Conservation (phyloP, 2,329 filamentous ascomycete species). For the Ambrosiella beaveri region DNA sequence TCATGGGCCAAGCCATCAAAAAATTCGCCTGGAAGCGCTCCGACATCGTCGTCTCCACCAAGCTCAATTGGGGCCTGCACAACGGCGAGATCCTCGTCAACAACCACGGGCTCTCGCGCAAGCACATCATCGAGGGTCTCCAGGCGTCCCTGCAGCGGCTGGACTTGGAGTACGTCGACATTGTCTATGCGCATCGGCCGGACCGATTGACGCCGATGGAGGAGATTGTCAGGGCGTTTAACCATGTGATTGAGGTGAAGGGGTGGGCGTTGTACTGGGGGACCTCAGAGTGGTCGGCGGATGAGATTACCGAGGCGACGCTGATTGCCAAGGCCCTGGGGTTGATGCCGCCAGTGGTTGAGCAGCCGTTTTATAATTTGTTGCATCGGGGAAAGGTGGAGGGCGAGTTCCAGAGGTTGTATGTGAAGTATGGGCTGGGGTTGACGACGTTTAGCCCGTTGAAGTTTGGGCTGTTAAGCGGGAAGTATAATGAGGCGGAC, state of each 20-base stretch:
- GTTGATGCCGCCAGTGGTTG: slow-evolving; percentile 45
- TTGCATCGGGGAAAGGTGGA: slow-evolving; percentile 44
- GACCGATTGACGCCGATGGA: slow-evolving; percentile 53
- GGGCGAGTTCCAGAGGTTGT: slow-evolving; percentile 43
- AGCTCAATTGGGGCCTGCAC: slow-evolving; percentile 46
- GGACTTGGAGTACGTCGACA: slow-evolving; percentile 43
- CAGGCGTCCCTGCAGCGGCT: slow-evolving; percentile 40
- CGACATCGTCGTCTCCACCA: slow-evolving; percentile 44
- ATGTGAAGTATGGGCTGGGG: slow-evolving; percentile 39
- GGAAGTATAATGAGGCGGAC: slow-evolving; percentile 45
- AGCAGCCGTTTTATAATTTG: slow-evolving; percentile 54
- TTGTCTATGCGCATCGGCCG: slow-evolving; percentile 52
- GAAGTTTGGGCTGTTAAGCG: slow-evolving; percentile 39
- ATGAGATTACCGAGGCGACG: slow-evolving; percentile 40
- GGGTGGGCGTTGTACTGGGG: slow-evolving; percentile 59
- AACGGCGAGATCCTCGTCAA: slow-evolving; percentile 46
- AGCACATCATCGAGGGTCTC: slow-evolving; percentile 52
- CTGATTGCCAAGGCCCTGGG: slow-evolving; percentile 40
- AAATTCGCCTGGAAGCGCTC: slow-evolving; percentile 44
- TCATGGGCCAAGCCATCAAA: slow-evolving; percentile 43
- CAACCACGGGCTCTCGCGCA: slow-evolving; percentile 49
- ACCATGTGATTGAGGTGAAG: slow-evolving; percentile 27
- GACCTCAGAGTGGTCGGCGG: slow-evolving; percentile 52
- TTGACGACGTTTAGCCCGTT: slow-evolving; percentile 47
- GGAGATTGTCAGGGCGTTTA: slow-evolving; percentile 53